Percentiles rank a stretch among this genome's conserved stretches.
Conservation (phyloP, 179 eudicot species). For the Actinidia arguta region DNA sequence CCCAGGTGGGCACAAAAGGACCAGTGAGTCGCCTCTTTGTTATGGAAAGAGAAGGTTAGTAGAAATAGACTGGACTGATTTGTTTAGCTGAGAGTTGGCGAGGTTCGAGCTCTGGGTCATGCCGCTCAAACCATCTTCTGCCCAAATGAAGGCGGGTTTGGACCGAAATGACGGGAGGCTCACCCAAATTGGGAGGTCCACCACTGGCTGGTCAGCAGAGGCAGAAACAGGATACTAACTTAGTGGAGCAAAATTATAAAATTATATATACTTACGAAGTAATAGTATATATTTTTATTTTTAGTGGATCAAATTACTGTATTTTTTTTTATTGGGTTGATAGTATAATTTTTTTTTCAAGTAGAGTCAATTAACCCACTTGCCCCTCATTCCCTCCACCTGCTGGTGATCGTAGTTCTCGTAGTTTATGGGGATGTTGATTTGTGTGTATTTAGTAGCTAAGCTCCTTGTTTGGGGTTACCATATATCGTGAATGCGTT, state of each 20-base stretch:
- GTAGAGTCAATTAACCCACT: too few relatives aligned
- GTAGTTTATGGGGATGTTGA: conserved; percentile 21
- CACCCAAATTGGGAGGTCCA: conserved; percentile 59
- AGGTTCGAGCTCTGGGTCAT: conserved; percentile 16
- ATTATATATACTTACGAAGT: too few relatives aligned
- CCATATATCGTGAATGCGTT: background rate
- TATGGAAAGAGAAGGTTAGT: conserved; percentile 26
- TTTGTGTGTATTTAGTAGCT: background rate
- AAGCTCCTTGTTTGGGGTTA: background rate
- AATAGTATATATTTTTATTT: too few relatives aligned
- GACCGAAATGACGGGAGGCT: conserved; percentile 39
- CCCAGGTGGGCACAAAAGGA: conserved; percentile 47
- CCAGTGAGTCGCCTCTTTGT: conserved; percentile 39
- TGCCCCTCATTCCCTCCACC: too few relatives aligned
- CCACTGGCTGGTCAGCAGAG: conserved; percentile 65
- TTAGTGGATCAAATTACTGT: too few relatives aligned
- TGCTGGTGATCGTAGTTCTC: conserved; percentile 63
- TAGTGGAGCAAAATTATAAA: too few relatives aligned
- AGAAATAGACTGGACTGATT: conserved; percentile 38
- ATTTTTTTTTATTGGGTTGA: too few relatives aligned
- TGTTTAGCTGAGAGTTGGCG: conserved; percentile 46
- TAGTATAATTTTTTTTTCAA: too few relatives aligned
- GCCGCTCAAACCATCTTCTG: conserved; percentile 30
- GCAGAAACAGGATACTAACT: too few relatives aligned
- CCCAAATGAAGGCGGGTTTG: conserved; percentile 62